Percentiles rank a stretch among this genome's conserved stretches.
These are phyloP conservation scores for Daldinia loculata DNA, from an alignment of 495 filamentous ascomycete genomes.

Conservation along the genomic window DNA sequence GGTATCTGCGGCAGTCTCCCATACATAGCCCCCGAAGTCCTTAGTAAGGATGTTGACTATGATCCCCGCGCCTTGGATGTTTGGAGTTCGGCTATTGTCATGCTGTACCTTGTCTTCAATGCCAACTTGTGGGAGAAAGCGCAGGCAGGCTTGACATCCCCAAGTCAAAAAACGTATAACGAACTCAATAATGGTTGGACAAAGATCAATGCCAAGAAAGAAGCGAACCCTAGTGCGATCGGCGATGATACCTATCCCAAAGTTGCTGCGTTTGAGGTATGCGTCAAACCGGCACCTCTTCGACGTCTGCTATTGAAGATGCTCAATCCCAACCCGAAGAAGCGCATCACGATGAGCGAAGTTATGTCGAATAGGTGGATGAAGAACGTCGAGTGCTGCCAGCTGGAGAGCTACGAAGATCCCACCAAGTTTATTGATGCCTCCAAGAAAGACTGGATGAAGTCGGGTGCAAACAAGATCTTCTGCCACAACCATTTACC, in stretches of 20 bases:
- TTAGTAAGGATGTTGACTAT: slow-evolving; percentile 70
- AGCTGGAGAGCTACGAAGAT: slow-evolving; percentile 66
- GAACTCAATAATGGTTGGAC: slow-evolving; percentile 70
- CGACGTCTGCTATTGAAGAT: slow-evolving; percentile 74
- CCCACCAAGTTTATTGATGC: slow-evolving; percentile 60
- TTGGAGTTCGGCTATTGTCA: slow-evolving; percentile 81
- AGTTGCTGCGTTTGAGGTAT: slow-evolving; percentile 58
- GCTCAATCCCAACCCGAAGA: slow-evolving; percentile 74
- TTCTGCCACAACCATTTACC: slow-evolving; percentile 62
- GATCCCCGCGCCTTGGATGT: slow-evolving; percentile 79
- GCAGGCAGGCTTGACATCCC: slow-evolving; percentile 48
- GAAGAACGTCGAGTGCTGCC: slow-evolving; percentile 76
- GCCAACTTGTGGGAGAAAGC: slow-evolving; percentile 73
- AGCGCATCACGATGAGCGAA: slow-evolving; percentile 69
- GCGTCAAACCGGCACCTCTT: slow-evolving; percentile 61
- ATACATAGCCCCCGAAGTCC: slow-evolving; percentile 81
- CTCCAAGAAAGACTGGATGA: slow-evolving; percentile 58
- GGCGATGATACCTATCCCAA: slow-evolving; percentile 62
- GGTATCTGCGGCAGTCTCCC: slow-evolving; percentile 79
- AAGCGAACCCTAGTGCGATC: slow-evolving; percentile 53
- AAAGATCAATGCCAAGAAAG: slow-evolving; percentile 63
- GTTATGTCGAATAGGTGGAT: slow-evolving; percentile 70
- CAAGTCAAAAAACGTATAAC: slow-evolving; percentile 57
- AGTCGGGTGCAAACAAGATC: slow-evolving; percentile 52
- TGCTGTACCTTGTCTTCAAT: slow-evolving; percentile 70